Conservation (phyloP, 106 monocot species). For the Dendrobium officinale region DNA sequence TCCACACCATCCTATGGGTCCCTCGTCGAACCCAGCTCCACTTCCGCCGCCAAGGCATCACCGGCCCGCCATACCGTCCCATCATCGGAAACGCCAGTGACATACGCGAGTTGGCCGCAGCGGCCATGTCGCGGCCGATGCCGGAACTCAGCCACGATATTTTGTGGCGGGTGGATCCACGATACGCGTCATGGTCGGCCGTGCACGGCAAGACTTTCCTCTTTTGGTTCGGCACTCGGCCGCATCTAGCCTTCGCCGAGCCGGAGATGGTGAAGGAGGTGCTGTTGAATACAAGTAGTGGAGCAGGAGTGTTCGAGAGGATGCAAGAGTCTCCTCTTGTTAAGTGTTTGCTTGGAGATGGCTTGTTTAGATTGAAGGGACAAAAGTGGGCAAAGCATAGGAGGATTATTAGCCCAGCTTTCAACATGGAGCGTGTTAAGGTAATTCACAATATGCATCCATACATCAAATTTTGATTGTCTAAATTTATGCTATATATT, state of each 20-base stretch:
- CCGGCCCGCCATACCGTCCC: slow-evolving; percentile 5
- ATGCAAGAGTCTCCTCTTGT: slow-evolving; percentile 1
- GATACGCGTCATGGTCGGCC: slow-evolving; percentile 1
- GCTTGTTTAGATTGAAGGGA: slow-evolving; percentile 3
- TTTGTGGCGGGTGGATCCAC: neutral
- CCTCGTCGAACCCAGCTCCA: neutral
- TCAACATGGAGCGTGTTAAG: slow-evolving; percentile 13
- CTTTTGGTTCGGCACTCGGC: slow-evolving; percentile 8
- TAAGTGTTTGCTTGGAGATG: slow-evolving; percentile 9
- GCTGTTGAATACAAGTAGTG: neutral
- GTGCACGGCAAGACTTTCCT: slow-evolving; percentile 1
- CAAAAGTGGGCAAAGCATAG: slow-evolving; percentile 1
- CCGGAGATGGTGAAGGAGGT: slow-evolving; percentile 14
- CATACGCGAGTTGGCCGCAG: neutral
- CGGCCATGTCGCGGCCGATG: neutral
- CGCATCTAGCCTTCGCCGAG: slow-evolving; percentile 6
- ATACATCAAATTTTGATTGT: too few species aligned
- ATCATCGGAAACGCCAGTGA: slow-evolving; percentile 7
- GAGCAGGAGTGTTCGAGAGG: slow-evolving; percentile 1
- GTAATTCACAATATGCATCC: neutral
- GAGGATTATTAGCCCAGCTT: slow-evolving; percentile 10
- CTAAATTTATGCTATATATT: too few species aligned
- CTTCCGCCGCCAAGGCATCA: slow-evolving; percentile 12
- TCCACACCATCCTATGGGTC: neutral
- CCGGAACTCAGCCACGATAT: neutral